Percentiles rank a stretch among this genome's conserved stretches.
Conservation (phyloP, 495 filamentous ascomycete genomes). For the Lasiosphaeris hirsuta region DNA sequence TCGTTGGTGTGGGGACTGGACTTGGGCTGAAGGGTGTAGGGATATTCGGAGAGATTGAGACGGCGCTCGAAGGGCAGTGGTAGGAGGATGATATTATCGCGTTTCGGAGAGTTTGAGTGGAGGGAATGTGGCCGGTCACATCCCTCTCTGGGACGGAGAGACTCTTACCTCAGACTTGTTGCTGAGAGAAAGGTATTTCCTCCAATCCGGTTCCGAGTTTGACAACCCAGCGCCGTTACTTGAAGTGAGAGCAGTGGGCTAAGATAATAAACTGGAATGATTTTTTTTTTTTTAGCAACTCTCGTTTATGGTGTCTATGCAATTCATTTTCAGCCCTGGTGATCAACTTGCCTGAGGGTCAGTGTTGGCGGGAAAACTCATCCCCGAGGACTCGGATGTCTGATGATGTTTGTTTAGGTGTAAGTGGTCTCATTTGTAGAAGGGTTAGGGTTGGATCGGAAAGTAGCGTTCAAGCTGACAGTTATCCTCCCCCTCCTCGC, state of each 20-base stretch:
- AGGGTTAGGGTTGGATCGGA: background rate
- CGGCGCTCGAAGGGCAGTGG: slow-evolving; percentile 13
- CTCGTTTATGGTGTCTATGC: background rate
- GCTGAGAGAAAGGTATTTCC: slow-evolving; percentile 1
- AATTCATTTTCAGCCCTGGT: too few species aligned
- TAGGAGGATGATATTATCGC: background rate
- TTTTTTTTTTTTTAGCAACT: background rate
- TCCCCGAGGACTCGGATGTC: too few species aligned
- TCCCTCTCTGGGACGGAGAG: too few species aligned
- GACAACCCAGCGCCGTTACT: background rate
- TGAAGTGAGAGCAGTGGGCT: too few species aligned
- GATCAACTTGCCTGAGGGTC: too few species aligned
- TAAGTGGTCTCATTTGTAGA: background rate
- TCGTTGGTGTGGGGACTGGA: slow-evolving; percentile 63
- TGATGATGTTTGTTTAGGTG: too few species aligned
- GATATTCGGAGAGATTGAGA: slow-evolving; percentile 51
- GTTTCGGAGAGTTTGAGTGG: background rate
- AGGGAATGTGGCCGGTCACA: background rate
- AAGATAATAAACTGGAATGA: background rate
- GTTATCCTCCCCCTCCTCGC: background rate
- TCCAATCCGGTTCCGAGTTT: slow-evolving; percentile 3
- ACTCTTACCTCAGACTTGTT: too few species aligned
- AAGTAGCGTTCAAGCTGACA: background rate
- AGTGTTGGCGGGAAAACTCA: too few species aligned
- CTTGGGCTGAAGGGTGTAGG: slow-evolving; percentile 56